Percentiles rank a stretch among this genome's conserved stretches.
Conservation (phyloP, 805 yeast species). For the Danielia oregonensis region DNA sequence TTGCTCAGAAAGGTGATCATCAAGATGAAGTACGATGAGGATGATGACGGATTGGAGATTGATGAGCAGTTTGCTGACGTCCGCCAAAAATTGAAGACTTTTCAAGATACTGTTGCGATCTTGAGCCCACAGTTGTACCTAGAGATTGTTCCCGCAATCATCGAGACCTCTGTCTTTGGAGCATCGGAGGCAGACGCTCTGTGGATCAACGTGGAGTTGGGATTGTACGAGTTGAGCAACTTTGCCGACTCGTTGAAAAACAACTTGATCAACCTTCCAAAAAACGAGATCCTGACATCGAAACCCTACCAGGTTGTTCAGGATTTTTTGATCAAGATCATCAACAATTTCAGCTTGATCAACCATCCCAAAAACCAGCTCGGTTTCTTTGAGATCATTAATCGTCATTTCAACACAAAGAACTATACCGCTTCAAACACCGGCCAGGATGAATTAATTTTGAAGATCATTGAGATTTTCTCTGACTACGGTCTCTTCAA, state of each 20-base stretch:
- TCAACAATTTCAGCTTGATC: slow-evolving; percentile 36
- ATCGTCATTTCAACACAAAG: slow-evolving; percentile 65
- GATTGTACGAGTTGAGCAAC: slow-evolving; percentile 74
- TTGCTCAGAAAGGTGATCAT: slow-evolving; percentile 66
- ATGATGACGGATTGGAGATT: slow-evolving; percentile 57
- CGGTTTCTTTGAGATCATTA: slow-evolving; percentile 77
- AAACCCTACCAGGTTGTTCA: slow-evolving; percentile 62
- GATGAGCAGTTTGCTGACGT: slow-evolving; percentile 78
- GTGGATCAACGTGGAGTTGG: slow-evolving; percentile 68
- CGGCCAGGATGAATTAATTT: slow-evolving; percentile 45
- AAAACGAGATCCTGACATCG: slow-evolving; percentile 60
- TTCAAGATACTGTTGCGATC: slow-evolving; percentile 76
- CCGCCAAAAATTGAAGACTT: slow-evolving; percentile 65
- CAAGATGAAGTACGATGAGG: slow-evolving; percentile 79
- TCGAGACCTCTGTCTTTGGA: slow-evolving; percentile 31
- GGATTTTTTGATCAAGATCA: slow-evolving; percentile 55
- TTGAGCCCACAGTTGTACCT: slow-evolving; percentile 58
- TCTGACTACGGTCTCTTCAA: slow-evolving; percentile 81
- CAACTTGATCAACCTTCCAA: slow-evolving; percentile 68
- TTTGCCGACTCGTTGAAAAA: slow-evolving; percentile 77
- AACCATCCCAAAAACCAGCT: slow-evolving; percentile 82
- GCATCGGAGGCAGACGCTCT: slow-evolving; percentile 3
- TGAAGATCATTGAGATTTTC: slow-evolving; percentile 70
- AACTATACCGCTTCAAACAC: slow-evolving; percentile 32
- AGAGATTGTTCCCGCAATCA: slow-evolving; percentile 57